phyloP scores from a whole-genome alignment of 352 stramenopile genomes.

The Phytophthora pistaciae region DNA sequence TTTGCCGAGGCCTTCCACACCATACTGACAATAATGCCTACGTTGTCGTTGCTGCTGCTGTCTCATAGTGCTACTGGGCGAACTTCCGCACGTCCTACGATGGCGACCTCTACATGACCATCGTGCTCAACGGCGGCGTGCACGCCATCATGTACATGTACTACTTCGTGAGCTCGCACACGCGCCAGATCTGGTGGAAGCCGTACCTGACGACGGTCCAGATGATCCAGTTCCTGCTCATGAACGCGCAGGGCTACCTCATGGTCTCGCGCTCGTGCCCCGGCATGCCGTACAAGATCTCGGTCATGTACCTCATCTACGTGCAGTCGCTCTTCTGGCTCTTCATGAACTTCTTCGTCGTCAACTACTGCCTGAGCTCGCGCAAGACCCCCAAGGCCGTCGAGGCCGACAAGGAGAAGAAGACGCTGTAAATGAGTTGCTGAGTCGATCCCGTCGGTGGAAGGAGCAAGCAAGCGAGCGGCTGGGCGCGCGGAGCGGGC shows the following conservation, averaged over 20 bases:
- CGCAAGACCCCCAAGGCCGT: conserved; percentile 41
- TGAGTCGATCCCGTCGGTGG: conserved; percentile 31
- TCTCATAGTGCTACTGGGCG: conserved; percentile 90
- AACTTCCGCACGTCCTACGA: conserved; percentile 95
- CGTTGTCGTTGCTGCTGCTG: conserved; percentile 9
- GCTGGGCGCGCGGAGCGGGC: neutral
- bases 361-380: conserved; percentile 83
- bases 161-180: conserved; percentile 98
- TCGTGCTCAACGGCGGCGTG: conserved; percentile 97
- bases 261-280: conserved; percentile 50
- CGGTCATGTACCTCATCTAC: conserved; percentile 53
- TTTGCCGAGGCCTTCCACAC: neutral
- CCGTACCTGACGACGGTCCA: conserved; percentile 95
- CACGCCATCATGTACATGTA: conserved; percentile 99
- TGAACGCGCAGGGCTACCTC: conserved; percentile 48
- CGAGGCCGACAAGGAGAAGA: conserved; percentile 40
- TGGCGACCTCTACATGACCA: conserved; percentile 96
- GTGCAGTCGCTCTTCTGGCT: conserved; percentile 93
- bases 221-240: conserved; percentile 68
- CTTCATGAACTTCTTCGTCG: conserved; percentile 97
- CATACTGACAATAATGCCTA: conserved; percentile 20
- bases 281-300: conserved; percentile 52
- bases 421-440: conserved; percentile 43
- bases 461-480: conserved; percentile 34
- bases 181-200: conserved; percentile 98